Evolutionary conservation across 495 filamentous ascomycete genomes (phyloP).

Genomic region (Paragyromitra xinjiangensis): DNA sequence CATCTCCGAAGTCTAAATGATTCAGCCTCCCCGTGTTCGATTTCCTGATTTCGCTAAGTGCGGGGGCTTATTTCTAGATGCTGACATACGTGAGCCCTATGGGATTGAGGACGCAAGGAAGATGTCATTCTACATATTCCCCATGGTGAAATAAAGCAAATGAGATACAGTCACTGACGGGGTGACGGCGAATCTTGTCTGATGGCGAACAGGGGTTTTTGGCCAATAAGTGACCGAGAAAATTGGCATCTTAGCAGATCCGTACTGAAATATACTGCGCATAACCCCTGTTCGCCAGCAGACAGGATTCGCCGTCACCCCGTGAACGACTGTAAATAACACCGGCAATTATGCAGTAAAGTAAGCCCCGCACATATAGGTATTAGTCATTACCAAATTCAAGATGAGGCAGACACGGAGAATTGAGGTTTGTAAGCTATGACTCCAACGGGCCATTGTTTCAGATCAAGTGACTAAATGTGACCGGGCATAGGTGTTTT

Average conservation of each 20-base stretch:
- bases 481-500: not conserved
- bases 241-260: no score
- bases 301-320: no score
- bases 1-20: constrained; percentile 11
- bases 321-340: no score
- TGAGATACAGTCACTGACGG: no score
- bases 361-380: not conserved
- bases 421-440: constrained; percentile 24
- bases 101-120: not conserved
- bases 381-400: constrained; percentile 25
- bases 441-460: constrained; percentile 4
- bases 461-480: not conserved
- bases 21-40: constrained; percentile 8
- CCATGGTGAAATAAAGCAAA: not conserved
- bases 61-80: constrained; percentile 11
- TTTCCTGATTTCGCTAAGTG: constrained; percentile 16
- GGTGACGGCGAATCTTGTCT: no score
- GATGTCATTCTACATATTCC: constrained; percentile 33
- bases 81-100: constrained; percentile 35
- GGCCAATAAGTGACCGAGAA: no score
- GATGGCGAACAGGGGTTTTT: no score
- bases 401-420: constrained; percentile 30
- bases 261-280: no score
- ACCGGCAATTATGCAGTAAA: not conserved
- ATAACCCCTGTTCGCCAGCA: no score